phyloP scores from a whole-genome alignment of 345 rosid species.

The Eucalyptus grandis region DNA sequence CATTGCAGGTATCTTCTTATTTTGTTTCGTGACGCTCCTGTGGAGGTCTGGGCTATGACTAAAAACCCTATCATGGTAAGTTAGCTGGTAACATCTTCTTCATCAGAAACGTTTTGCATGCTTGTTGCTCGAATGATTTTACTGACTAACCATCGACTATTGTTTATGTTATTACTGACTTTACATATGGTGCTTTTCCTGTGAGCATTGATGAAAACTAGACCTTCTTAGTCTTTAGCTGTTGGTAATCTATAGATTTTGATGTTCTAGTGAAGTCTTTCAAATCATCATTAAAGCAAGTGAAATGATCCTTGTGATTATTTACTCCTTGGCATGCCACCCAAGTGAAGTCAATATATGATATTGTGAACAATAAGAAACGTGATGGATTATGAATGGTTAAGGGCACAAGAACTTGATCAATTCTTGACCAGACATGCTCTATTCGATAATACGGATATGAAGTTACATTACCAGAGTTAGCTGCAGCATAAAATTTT shows the following conservation, averaged over 20 bases:
- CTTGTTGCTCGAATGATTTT: not conserved
- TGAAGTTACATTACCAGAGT: not conserved
- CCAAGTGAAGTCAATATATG: not conserved
- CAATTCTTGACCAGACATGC: not conserved
- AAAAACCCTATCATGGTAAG: conserved; percentile 90
- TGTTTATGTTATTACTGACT: not conserved
- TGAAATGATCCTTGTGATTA: not conserved
- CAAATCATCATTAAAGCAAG: not conserved
- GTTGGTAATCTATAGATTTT: not conserved
- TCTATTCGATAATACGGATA: not conserved
- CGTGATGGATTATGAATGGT: not conserved
- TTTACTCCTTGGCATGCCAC: not conserved
- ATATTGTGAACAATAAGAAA: not conserved
- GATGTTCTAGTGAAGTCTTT: not conserved
- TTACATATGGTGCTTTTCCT: not conserved
- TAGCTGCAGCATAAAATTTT: not conserved
- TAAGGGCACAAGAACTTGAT: not conserved
- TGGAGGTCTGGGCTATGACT: conserved; percentile 99
- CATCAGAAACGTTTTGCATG: not conserved
- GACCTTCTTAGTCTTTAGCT: not conserved
- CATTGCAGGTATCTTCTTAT: conserved; percentile 85
- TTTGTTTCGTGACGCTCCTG: conserved; percentile 97
- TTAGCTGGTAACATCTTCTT: not conserved
- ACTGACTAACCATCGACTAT: not conserved
- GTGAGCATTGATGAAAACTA: not conserved